Evolutionary conservation across 257 asterid genomes (phyloP), one percentile per base, ranked within the genome.

Genomic region (Forsythia viridissima): DNA sequence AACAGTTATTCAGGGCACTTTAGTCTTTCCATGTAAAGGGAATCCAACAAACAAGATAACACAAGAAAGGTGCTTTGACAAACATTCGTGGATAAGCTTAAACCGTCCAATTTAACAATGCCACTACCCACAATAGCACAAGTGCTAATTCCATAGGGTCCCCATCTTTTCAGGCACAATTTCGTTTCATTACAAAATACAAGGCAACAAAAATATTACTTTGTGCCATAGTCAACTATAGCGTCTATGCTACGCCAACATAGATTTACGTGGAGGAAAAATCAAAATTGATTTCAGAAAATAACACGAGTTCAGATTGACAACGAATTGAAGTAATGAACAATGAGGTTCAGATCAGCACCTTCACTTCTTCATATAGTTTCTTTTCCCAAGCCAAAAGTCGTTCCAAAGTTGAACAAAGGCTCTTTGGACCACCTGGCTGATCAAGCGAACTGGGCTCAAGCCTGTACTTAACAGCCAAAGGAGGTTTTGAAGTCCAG

Each of bases 351-450:
- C 37, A 76, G 79, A 79, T 81, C 68, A 77, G 66, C 83, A 93
- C 99, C 99, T 96, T 96, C 38, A 96, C 99, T 90, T 96, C 99
- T 86, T 92, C 82, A 80, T 92, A 96, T 20, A 96, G 87, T 82
- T 96, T 96, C 88, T 93, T 92, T 86, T 96, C 98, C 99, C 99
- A 93, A 8, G 99, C 98, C 87, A 93, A 87, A 80, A 96, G 97
- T 74, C 97, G 85, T 72, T 96, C 99, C 89, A 96, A 73, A 80
- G 97, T 92, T 67, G 97, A 96, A 75, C 92, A 82, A 18, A 96
- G 95, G 87, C 98, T 91, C 89, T 88, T 93, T 12, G 88, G 41
- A 13, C 93, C 90, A 7, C 89, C 94, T 0, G 92, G 74, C 79
- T 87, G 86, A 75, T 92, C 94, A 2, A 96, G 85, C 4, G 90